Base-by-base conservation (phyloP, 1,139 yeast species). In the Meyerozyma sp. region DNA sequence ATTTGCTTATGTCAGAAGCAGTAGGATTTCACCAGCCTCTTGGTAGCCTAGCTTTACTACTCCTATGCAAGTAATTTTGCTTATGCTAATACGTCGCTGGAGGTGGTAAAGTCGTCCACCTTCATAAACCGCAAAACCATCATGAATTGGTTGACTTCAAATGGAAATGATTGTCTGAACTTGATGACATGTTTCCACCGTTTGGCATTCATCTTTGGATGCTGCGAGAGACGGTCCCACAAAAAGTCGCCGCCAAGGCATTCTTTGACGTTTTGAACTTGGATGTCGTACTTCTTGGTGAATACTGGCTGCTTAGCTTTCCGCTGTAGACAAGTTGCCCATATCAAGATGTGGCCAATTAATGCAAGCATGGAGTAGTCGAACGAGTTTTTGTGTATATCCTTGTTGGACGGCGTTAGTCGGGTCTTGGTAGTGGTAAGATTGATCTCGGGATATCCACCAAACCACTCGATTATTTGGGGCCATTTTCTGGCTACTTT, bases 161-260 rank as follows among this genome's bases (percentile, higher is more conserved):
- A 68, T 6, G 70, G 62, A 48, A 70, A 72, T 10, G 60, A 53
- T 40, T 63, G 66, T 52, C 77, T 59, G 50, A 64, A 68, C 47
- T 69, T 70, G 40, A 66, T 63, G 20, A 72, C 59, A 47, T 71
- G 77, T 48, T 72, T 72, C 77, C 77, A 72, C 50, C 77, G 60
- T 49, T 70, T 70, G 42, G 71, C 60, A 48, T 70, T 70, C 57
- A 71, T 69, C 27, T 63, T 57, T 20, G 59, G 54, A 45, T 66
- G 67, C 45, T 69, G 62, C 42, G 61, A 62, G 43, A 71, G 56
- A 37, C 68, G 62, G 53, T 71, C 76, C 77, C 77, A 72, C 43
- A 72, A 61, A 50, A 70, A 71, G 47, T 55, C 60, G 0, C 77
- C 77, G n/a, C 77, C 77, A 28, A 71, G 56, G 30, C 57, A 53